phyloP scores from a whole-genome alignment of 148 eudicot genomes.

The Silene uniflora region DNA sequence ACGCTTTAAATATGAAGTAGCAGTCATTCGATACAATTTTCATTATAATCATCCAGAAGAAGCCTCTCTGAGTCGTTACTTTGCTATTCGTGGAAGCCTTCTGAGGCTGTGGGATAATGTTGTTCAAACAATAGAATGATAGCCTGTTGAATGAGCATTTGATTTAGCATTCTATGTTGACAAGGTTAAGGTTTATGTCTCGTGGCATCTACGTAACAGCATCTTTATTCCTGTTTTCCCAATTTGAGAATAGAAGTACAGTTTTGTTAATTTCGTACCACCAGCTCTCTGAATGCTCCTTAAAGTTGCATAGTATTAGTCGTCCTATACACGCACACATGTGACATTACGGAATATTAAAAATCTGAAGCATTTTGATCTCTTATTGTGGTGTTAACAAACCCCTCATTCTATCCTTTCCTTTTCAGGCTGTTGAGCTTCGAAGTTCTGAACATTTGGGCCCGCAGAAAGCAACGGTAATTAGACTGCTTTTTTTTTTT shows the following conservation, averaged over 20 bases:
- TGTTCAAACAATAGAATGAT: neutral
- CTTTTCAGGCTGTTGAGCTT: conserved; percentile 80
- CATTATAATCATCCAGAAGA: too few relatives aligned
- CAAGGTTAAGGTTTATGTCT: neutral
- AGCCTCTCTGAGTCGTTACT: too few relatives aligned
- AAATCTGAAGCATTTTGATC: neutral
- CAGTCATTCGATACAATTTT: too few relatives aligned
- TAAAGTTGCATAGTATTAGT: neutral
- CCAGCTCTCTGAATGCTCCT: conserved; percentile 7
- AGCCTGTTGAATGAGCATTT: neutral
- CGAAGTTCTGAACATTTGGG: conserved; percentile 51
- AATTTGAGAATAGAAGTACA: too few relatives aligned
- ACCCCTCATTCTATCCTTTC: conserved; percentile 8
- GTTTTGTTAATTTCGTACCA: neutral
- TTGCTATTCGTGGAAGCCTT: too few relatives aligned
- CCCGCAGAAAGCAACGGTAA: conserved; percentile 56
- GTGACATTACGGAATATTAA: neutral
- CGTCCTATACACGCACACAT: neutral
- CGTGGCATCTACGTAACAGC: neutral
- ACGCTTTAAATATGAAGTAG: too few relatives aligned
- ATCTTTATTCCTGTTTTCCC: neutral
- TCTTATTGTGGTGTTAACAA: neutral
- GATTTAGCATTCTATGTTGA: neutral
- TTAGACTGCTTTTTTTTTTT: neutral
- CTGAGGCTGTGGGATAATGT: too few relatives aligned